Conservation (phyloP, 2,329 filamentous ascomycete species). For the Fusarium armeniacum region DNA sequence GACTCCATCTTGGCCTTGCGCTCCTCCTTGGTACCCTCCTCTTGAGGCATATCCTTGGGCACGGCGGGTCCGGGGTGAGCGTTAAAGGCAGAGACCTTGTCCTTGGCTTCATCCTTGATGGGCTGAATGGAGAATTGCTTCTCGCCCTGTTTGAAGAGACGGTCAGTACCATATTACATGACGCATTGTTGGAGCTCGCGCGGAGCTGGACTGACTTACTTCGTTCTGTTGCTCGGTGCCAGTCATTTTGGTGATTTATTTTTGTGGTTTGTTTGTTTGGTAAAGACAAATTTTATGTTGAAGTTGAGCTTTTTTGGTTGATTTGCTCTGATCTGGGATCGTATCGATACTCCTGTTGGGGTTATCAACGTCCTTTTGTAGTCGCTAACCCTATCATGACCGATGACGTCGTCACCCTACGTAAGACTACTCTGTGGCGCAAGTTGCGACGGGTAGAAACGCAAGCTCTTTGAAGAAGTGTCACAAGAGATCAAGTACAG, state of each 20-base stretch:
- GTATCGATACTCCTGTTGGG: constrained; percentile 7
- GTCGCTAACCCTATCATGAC: constrained; percentile 31
- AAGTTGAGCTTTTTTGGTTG: constrained; percentile 14
- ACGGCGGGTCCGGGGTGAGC: constrained; percentile 72
- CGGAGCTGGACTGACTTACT: constrained; percentile 36
- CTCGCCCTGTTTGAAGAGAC: constrained; percentile 53
- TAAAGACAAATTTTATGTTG: constrained; percentile 12
- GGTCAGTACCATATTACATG: constrained; percentile 20
- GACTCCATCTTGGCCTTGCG: constrained; percentile 74
- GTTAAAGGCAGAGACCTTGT: constrained; percentile 65
- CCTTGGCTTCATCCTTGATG: constrained; percentile 59
- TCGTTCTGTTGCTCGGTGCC: constrained; percentile 53
- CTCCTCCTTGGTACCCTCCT: constrained; percentile 77
- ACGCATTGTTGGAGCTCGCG: background rate
- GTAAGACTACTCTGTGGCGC: constrained; percentile 44
- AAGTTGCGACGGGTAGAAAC: constrained; percentile 32
- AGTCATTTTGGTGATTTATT: constrained; percentile 46
- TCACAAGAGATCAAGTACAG: constrained; percentile 37
- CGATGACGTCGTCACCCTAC: constrained; percentile 50
- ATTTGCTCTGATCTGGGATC: constrained; percentile 10
- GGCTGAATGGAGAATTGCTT: constrained; percentile 63
- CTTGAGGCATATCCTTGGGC: constrained; percentile 65
- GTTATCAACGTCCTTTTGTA: constrained; percentile 46
- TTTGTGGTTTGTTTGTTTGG: constrained; percentile 5
- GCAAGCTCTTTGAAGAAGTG: constrained; percentile 34